phyloP scores from a whole-genome alignment of 805 yeast species.

The Cyberlindnera subsufficiens region DNA sequence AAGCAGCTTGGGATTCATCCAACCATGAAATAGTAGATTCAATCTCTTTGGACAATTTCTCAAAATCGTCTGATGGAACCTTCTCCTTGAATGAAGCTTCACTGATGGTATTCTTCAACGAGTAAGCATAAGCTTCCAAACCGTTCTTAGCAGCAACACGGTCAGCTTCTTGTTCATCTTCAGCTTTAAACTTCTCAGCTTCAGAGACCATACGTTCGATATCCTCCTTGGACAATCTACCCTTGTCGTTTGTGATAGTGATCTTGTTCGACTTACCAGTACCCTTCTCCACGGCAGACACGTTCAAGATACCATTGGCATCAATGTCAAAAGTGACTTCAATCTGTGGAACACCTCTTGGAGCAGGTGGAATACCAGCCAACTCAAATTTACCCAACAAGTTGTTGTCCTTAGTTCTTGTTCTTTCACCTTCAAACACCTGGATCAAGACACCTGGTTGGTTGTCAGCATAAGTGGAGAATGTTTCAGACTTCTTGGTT shows the following conservation, averaged over 20 bases:
- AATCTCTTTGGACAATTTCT: constrained; percentile 74
- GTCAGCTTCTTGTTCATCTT: constrained; percentile 90
- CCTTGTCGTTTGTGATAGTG: constrained; percentile 97
- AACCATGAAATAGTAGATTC: constrained; percentile 86
- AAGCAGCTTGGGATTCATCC: constrained; percentile 86
- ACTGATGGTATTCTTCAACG: constrained; percentile 75
- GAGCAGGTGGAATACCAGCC: constrained; percentile 96
- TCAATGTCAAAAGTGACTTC: constrained; percentile 97
- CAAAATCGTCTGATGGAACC: constrained; percentile 65
- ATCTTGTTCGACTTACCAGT: constrained; percentile 97
- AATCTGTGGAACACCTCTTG: constrained; percentile 98
- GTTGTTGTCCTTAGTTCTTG: constrained; percentile 95
- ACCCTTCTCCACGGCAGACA: constrained; percentile 96
- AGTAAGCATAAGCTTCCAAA: constrained; percentile 93
- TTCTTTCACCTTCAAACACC: constrained; percentile 98
- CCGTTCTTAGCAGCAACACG: constrained; percentile 95
- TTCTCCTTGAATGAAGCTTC: constrained; percentile 77
- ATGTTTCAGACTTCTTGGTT: constrained; percentile 95
- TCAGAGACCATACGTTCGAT: constrained; percentile 96
- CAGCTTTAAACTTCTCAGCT: constrained; percentile 97
- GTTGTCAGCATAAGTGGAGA: constrained; percentile 98
- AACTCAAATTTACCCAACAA: constrained; percentile 95
- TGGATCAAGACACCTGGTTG: constrained; percentile 99
- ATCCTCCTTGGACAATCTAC: constrained; percentile 97
- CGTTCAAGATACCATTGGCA: constrained; percentile 97